Evolutionary conservation across 495 filamentous ascomycete genomes (phyloP), one percentile per base, ranked within the genome.

Genomic region (Patellaria atrata): DNA sequence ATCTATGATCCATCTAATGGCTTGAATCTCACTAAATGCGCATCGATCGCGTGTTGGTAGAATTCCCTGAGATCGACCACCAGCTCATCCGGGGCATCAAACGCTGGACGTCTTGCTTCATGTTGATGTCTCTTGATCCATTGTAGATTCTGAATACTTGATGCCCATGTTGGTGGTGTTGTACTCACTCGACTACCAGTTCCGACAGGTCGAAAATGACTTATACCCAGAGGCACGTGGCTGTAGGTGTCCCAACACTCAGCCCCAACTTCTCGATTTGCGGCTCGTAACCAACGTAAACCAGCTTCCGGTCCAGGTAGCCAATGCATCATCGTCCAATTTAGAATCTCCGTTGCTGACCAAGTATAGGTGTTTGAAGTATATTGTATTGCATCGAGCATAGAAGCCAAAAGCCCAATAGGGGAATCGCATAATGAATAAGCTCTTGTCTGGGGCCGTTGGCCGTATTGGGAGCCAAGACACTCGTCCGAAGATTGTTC

Each of bases 291-390:
- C 56, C 54, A 59, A 1, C 52, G 43, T 2, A 57, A 40, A 3
- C 39, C 44, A 5, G 47, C 52, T 40, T 59, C 56, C 3, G 52
- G 56, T 2, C 54, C 56, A 1, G 56, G 56, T 9, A 59, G 42
- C 56, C 56, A 57, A 28, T 59, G 55, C 34, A 59, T 33, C 56
- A 59, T 59, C 10, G 54, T 56, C 52, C 54, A 59, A 31, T 50
- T 53, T 14, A 59, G 47, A 13, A 57, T 38, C 18, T 55, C 52
- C 0, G 48, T 51, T 2, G 47, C 50, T 20, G 52, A 42, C 56
- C 56, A 59, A 6, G 44, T 39, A 20, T 46, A 48, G 24, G 23
- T 22, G 7, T 27, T 33, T 11, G 33, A 38, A 30, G 33, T 34
- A 15, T 29, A 37, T 19, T 47, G 46, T 12, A 57, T 47, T 4